Conservation (phyloP, 1,139 yeast species). For the Taphrina pruni region DNA sequence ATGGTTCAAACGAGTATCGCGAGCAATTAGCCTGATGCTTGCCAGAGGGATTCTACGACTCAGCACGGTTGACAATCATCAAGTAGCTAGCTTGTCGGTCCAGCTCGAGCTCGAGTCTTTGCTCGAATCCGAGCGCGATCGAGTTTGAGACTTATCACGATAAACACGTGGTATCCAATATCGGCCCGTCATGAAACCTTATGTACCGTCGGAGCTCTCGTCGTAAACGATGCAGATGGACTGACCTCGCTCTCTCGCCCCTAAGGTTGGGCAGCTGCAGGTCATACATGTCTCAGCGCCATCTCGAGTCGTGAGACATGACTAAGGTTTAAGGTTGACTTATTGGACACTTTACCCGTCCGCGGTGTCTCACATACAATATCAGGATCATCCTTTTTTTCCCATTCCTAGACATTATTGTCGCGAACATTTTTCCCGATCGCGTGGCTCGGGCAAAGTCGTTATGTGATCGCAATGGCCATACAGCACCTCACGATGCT, state of each 20-base stretch:
- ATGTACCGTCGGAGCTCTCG: not conserved
- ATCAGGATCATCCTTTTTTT: too few species aligned
- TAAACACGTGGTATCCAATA: not conserved
- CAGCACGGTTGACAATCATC: too few species aligned
- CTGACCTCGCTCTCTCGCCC: too few species aligned
- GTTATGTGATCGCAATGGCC: too few species aligned
- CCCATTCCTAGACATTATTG: too few species aligned
- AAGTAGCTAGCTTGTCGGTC: not conserved
- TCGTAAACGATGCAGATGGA: not conserved
- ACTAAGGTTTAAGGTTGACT: not conserved
- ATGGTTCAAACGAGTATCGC: not conserved
- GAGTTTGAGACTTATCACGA: not conserved
- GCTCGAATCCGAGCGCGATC: not conserved
- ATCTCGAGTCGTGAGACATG: not conserved
- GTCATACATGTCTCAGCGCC: not conserved
- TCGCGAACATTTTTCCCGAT: too few species aligned
- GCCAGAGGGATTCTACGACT: too few species aligned
- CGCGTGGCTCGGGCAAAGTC: too few species aligned
- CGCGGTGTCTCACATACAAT: not conserved
- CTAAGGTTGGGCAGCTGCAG: not conserved
- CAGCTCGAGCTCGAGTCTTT: not conserved
- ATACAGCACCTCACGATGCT: too few species aligned
- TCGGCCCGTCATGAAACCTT: slow-evolving; percentile 4
- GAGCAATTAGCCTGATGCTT: too few species aligned
- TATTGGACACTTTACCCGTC: not conserved